Evolutionary conservation across 148 eudicot species (phyloP), one percentile per base, ranked within the genome.

Genomic region (Chenopodium quinoa): DNA sequence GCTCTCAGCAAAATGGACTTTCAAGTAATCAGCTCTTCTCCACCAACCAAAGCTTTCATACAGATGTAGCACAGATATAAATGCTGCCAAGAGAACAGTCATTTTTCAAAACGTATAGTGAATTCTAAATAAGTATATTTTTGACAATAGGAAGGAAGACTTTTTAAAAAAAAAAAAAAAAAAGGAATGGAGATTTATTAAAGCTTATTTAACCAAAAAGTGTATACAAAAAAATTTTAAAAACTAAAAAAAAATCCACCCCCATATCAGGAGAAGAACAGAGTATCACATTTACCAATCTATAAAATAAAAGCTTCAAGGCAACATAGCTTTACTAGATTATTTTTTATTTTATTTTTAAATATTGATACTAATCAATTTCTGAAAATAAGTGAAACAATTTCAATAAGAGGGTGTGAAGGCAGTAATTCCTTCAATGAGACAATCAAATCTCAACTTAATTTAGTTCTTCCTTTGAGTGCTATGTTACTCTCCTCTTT

Each of bases 1-100:
- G 91, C 99, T 96, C 91, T 96, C 99, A 77, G 98, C 99, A 89
- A 96, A 96, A 89, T 96, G 99, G 69, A 96, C 99, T 87, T 96
- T 93, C 80, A 96, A 83, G 87, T 96, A 96, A 86, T 96, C 99
- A 67, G 99, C 94, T 87, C 89, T 89, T 88, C 99, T 91, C 99
- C 99, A 96, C 99, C 98, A 93, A 79, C 99, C 99, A 82, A 92
- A 91, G 78, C 92, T 93, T 88, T 96, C 99, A 79, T 96, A 96
- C 97, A 96, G 52, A 87, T 93, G 99, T 58, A 96, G 90, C 66
- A 93, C 97, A 77, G 99, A 96, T 84, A 96, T 92, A 81, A 96
- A 96, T 66, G 98, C 99, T 96, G 97, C 81, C 67, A 78, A 70
- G 17, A 67, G 46, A 11, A 73, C 12, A 78, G 62, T 79, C 22